phyloP scores from a whole-genome alignment of 1,284 basidiomycete species.

The Fomitiporia mediterranea region DNA sequence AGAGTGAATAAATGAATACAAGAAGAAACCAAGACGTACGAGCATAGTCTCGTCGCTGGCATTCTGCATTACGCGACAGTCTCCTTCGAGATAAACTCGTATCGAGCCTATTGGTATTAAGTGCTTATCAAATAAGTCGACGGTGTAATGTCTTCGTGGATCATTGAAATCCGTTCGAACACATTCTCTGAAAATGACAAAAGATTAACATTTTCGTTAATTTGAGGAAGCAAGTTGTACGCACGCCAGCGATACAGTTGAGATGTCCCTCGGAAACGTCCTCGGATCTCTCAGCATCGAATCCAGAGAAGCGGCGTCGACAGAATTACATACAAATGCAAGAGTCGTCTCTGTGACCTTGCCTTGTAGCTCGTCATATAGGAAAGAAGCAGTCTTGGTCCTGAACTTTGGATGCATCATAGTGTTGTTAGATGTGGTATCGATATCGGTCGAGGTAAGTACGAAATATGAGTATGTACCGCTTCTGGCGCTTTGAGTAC shows the following conservation, averaged over 20 bases:
- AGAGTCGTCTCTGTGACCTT: neutral
- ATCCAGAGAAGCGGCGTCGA: neutral
- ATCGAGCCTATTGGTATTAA: neutral
- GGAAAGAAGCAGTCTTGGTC: neutral
- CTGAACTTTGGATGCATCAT: neutral
- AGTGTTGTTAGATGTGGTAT: neutral
- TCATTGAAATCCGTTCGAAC: neutral
- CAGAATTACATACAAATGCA: neutral
- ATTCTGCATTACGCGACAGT: neutral
- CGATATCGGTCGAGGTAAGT: neutral
- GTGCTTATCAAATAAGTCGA: neutral
- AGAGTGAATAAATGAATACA: too few species aligned
- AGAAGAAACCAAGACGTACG: neutral
- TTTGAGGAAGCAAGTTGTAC: neutral
- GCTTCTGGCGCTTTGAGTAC: neutral
- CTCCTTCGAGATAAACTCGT: conserved; percentile 1
- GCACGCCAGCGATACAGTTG: neutral
- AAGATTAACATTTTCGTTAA: neutral
- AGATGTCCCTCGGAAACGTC: neutral
- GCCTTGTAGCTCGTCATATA: neutral
- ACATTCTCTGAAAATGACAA: neutral
- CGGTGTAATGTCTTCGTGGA: neutral
- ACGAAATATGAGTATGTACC: neutral
- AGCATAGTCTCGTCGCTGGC: conserved; percentile 3
- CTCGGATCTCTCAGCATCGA: neutral